These are phyloP conservation scores for Citrullus colocynthis DNA, from an alignment of 306 rosid species.

Conservation along the genomic window DNA sequence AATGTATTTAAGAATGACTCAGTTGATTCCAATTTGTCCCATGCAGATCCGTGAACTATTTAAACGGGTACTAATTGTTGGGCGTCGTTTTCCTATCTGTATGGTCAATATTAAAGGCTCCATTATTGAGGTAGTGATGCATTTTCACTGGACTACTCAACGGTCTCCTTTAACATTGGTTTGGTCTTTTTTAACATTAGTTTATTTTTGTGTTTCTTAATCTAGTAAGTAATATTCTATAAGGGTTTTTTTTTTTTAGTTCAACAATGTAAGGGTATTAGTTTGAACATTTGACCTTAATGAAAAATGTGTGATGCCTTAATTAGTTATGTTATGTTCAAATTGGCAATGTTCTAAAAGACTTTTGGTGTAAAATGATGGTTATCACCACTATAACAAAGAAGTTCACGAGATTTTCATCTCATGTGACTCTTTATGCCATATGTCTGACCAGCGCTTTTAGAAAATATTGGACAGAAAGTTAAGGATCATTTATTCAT, in stretches of 20 bases:
- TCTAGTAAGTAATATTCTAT: too few species aligned
- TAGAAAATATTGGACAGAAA: neutral
- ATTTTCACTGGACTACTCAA: neutral
- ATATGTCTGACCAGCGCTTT: neutral
- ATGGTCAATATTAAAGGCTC: slow-evolving; percentile 45
- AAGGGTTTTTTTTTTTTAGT: neutral
- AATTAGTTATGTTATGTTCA: neutral
- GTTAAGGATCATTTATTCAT: neutral
- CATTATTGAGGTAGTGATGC: slow-evolving; percentile 48
- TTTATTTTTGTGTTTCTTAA: too few species aligned
- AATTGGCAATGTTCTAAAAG: neutral
- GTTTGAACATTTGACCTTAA: neutral
- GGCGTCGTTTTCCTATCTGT: slow-evolving; percentile 76
- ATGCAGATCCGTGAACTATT: slow-evolving; percentile 45
- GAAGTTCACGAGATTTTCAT: neutral
- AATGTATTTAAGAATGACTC: neutral
- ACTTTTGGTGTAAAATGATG: neutral
- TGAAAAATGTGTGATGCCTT: neutral
- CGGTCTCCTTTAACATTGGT: neutral
- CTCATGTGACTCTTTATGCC: neutral
- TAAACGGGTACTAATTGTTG: slow-evolving; percentile 35
- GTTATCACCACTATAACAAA: neutral
- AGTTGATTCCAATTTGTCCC: slow-evolving; percentile 6
- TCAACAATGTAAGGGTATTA: neutral
- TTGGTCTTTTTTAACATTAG: too few species aligned